Base-by-base conservation (phyloP, 495 filamentous ascomycete genomes). In the Mycothermus thermophilus region DNA sequence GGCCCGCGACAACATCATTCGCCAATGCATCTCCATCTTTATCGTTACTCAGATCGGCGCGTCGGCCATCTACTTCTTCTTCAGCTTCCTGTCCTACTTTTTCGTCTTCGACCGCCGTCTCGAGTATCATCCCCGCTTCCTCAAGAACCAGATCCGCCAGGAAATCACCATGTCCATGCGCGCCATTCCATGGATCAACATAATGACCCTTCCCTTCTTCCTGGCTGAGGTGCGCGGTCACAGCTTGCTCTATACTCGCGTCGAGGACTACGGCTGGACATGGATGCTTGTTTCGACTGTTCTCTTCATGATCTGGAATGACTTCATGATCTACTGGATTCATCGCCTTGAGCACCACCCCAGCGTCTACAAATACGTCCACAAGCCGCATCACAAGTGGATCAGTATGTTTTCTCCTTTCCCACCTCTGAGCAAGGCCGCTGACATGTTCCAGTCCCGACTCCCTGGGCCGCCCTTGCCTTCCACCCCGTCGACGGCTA, bases 331-430 rank as follows among this genome's bases (percentile, higher is more conserved):
- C 25, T 46, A 46, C 35, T 46, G 43, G 43, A 46, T 46, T 25
- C 43, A 46, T 32, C 43, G 43, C 8, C 43, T 46, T 10, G 43
- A 46, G 35, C 43, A 46, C 40, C 43, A 46, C 27, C 43, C 43
- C 16, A 35, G 40, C 32, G 25, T 46, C 16, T 46, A 46, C 40
- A 46, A 46, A 32, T 46, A 43, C 29, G 39, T 46, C 22, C 43
- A 46, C 40, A 46, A 46, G 28, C 43, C 43, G 14, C 43, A 46
- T 22, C 43, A 46, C 40, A 46, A 46, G 39, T 46, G 43, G 43
- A 46, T 46, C 13, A 34, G 43, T 46, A 27, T 16, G 39, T 16
- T n/a, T 8, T 11, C n/a, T 8, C 16, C 25, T 20, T 30, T 7
- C 22, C 9, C 1, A 2, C 4, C 6, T 15, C 3, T 25, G 8